Base-by-base conservation (phyloP, 768 basidiomycete species). In the Melanogaster broomeanus region DNA sequence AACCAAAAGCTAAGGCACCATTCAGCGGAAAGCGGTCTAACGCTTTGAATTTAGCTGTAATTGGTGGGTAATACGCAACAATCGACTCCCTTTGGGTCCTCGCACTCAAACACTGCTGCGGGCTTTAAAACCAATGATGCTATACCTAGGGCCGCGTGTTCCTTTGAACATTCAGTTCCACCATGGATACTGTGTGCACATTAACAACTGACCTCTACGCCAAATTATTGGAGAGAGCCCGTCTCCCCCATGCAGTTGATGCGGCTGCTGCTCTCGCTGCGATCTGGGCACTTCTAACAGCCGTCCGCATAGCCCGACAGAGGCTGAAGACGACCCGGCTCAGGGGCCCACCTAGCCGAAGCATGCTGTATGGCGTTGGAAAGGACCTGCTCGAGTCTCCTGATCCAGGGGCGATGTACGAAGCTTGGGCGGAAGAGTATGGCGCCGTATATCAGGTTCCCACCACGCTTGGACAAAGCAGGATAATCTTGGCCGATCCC, bases 401-500 rank as follows among this genome's bases (percentile, higher is more conserved):
- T 2, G 70, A 78, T 49, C 25, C 69, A 2, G 74, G 69, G 0
- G 38, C 52, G 1, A 22, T 79, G 8, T 75, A 71, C 53, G 80
- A 81, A 49, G 49, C 64, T 6, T 84, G 82, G 83, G 70, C 70
- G 2, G 61, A 59, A 6, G 60, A 76, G 40, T 81, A 81, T 30
- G 83, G 84, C 7, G 57, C 73, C 2, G 78, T 72, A 0, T 84
- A 68, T 53, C 45, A 64, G 15, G 50, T 81, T n/a, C 72, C 80
- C 0, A 55, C 57, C 1, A 54, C 64, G 1, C 52, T 81, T 6
- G 76, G 76, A 0, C 58, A 68, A 0, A 62, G 45, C 8, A 58
- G 56, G 5, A 57, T 81, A 19, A 57, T 77, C 4, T 61, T 80
- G 6, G 69, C 71, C 43, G 80, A 81, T 45, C 75, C 77, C 0